phyloP scores from a whole-genome alignment of 148 eudicot species.

The Arctostaphylos glauca region DNA sequence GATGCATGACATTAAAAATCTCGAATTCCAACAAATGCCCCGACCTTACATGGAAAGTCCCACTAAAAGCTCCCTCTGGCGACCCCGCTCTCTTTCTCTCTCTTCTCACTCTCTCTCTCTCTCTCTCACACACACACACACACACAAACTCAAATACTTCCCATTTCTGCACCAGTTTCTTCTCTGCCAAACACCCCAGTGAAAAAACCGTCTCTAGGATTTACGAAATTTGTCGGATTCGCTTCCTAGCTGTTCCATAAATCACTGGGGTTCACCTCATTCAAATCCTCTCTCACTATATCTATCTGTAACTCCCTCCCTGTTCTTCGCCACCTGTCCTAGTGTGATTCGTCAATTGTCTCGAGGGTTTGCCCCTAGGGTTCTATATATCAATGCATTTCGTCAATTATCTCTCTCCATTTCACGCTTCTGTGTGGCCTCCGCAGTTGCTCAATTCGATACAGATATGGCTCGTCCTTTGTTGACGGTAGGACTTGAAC shows the following conservation, averaged over 20 bases:
- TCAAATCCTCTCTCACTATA: conserved; percentile 9
- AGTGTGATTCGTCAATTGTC: not conserved
- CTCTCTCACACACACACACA: not conserved
- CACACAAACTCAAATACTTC: not conserved
- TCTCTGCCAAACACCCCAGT: not conserved
- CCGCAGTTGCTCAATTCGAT: not conserved
- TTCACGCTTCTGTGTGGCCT: not conserved
- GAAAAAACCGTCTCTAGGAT: conserved; percentile 12
- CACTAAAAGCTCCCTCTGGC: not conserved
- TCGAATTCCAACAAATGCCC: not conserved
- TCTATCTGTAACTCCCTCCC: not conserved
- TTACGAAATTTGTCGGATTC: conserved; percentile 11
- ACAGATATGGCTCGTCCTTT: no score
- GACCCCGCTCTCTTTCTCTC: not conserved
- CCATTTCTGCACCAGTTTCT: not conserved
- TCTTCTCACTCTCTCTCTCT: not conserved
- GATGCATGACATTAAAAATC: not conserved
- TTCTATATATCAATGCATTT: conserved; percentile 10
- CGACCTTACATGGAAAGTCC: not conserved
- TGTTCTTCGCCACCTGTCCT: conserved; percentile 9
- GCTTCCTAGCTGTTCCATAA: not conserved
- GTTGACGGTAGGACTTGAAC: conserved; percentile 1
- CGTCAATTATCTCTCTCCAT: not conserved
- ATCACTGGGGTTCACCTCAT: not conserved
- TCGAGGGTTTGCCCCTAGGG: not conserved